These are phyloP conservation scores for Vaccinium darrowii DNA, from an alignment of 148 eudicot genomes.

Conservation along the genomic window DNA sequence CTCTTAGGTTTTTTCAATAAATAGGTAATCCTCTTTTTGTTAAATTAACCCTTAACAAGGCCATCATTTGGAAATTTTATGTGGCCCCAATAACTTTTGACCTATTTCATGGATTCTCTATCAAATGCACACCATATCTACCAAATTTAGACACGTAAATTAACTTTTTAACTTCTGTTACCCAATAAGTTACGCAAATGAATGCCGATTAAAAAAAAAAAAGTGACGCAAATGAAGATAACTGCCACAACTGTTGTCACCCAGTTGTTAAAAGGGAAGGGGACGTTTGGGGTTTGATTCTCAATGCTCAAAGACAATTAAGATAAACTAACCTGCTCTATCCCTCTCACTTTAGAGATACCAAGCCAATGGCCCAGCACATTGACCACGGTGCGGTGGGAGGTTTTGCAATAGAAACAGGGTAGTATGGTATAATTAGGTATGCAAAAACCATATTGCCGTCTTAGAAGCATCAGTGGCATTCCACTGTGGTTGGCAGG, in stretches of 20 bases:
- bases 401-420: neutral
- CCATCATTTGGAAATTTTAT: neutral
- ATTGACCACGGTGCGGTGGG: neutral
- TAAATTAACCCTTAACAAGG: neutral
- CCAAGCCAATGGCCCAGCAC: neutral
- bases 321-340: neutral
- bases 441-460: neutral
- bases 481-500: too few relatives aligned
- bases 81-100: neutral
- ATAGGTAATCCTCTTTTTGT: neutral
- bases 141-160: neutral
- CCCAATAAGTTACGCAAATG: neutral
- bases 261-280: neutral
- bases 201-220: too few relatives aligned
- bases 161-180: neutral
- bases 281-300: neutral
- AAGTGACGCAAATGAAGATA: neutral
- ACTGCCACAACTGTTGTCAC: neutral
- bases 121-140: neutral
- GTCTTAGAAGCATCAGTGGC: neutral
- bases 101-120: neutral
- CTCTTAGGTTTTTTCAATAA: neutral
- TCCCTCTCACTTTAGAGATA: neutral
- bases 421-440: neutral
- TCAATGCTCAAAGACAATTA: neutral